Evolutionary conservation across 1,139 yeast species (phyloP), one percentile per base, ranked within the genome.

Genomic region (Scheffersomyces segobiensis): DNA sequence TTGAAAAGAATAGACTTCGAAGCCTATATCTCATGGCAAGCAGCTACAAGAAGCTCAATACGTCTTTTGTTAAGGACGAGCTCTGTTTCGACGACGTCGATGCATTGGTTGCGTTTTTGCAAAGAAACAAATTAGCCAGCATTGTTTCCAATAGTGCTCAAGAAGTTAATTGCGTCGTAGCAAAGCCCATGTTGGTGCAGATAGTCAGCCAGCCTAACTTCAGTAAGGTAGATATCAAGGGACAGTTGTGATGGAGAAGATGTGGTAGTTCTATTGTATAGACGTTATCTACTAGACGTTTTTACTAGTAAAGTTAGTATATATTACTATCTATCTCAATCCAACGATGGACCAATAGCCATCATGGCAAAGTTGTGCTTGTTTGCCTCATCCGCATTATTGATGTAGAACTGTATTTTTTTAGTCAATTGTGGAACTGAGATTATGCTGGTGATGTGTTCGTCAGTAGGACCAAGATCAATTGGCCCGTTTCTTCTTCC

Each of bases 401-500:
- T 79, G 75, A 93, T 83, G 70, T 90, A 93, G 65, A 83, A 81
- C 62, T 86, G 84, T 53, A 93, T 86, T 63, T 88, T 84, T 7
- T 79, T 75, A 17, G 78, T 69, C 20, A 93, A 77, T 22, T 74
- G 69, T 2, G 79, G 74, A 53, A 87, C 87, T 26, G 81, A 79
- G 46, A 92, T 68, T 49, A 93, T 79, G 65, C 88, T 88, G 2
- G 68, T 63, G 6, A 60, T 63, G 10, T 64, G 70, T 1, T 52
- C 62, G 0, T 62, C 70, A 3, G 81, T 68, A 17, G 65, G 65
- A 0, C 96, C 93, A 58, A 90, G 76, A 60, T 84, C 87, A 53
- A 88, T 78, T 0, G 97, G 93, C 0, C 97, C 97, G 52, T 75
- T 76, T 63, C 97, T 81, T 63, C 98, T 81, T 0, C 99, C 99